Base-by-base conservation (phyloP, 768 basidiomycete species). In the Thelephora aurantiotincta region DNA sequence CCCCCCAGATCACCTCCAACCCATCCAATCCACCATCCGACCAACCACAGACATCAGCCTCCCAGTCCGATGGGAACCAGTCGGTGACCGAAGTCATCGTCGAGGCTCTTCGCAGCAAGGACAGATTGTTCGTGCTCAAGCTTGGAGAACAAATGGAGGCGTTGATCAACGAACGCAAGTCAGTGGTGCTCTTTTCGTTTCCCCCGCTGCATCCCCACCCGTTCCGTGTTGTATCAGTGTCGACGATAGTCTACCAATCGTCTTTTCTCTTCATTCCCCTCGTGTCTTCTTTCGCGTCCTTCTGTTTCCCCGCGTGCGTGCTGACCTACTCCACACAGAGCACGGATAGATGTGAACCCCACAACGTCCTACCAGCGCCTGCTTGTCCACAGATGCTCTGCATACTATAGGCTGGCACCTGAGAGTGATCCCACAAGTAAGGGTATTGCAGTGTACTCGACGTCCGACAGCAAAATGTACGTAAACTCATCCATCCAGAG, bases 91-190 rank as follows among this genome's bases (percentile, higher is more conserved):
- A 41, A 41, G 38, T 41, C 3, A 87, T 91, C 56, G 57, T 90
- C 56, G 87, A 91, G 61, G 88, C 89, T 18, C 81, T 91, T 53
- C 77, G 71, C 63, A 81, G 80, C 72, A 91, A 91, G 68, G 88
- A 91, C 63, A 74, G 88, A 59, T 71, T 91, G 52, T 91, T 80
- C 62, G 86, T 91, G 43, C 68, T 91, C 57, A 89, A 84, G 69
- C 73, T 91, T n/a, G 88, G 85, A 50, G 89, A 91, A 67, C 71
- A 68, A 54, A 85, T 91, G 76, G 88, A 91, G 66, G 64, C 66
- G 45, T 71, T 91, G 59, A 85, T 91, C 57, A 73, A 65, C 50
- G 86, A 88, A 60, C 75, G 72, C 56, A 77, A 74, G 86, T 83
- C 52, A 49, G 80, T 72, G 20, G 50, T 20, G 44, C 12, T 33